Evolutionary conservation across 305 asterid species (phyloP).

Genomic region (Vinca major): DNA sequence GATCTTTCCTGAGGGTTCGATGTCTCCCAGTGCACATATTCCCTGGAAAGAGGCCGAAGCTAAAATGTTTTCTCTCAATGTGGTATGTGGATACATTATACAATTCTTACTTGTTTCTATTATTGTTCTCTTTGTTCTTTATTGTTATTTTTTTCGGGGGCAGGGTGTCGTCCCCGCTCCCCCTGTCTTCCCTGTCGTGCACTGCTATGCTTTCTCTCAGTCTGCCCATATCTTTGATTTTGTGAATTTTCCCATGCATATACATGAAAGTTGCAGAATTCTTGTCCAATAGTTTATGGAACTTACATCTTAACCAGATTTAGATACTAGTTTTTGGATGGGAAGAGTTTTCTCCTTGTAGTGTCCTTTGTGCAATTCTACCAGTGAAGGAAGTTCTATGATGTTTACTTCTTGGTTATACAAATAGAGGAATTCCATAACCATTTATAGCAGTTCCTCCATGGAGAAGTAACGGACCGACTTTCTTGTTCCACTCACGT

Average conservation of each 20-base stretch:
- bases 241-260: too few relatives aligned
- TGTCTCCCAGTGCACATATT: conserved; percentile 40
- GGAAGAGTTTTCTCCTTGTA: not conserved
- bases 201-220: not conserved
- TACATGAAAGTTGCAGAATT: not conserved
- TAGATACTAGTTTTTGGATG: not conserved
- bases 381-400: not conserved
- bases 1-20: conserved; percentile 61
- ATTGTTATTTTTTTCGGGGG: not conserved
- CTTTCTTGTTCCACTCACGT: too few relatives aligned
- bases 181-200: too few relatives aligned
- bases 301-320: not conserved
- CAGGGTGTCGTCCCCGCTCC: too few relatives aligned
- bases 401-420: too few relatives aligned
- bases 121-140: not conserved
- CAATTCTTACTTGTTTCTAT: not conserved
- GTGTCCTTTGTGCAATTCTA: not conserved
- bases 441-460: too few relatives aligned
- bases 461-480: too few relatives aligned
- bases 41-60: conserved; percentile 84
- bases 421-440: not conserved
- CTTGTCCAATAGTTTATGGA: not conserved
- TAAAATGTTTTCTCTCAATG: conserved; percentile 63
- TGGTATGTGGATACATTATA: conserved; percentile 39
- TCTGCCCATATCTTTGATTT: not conserved